Evolutionary conservation across 176 grass and related monocot genomes (phyloP).

Genomic region (Puccinellia tenuiflora): DNA sequence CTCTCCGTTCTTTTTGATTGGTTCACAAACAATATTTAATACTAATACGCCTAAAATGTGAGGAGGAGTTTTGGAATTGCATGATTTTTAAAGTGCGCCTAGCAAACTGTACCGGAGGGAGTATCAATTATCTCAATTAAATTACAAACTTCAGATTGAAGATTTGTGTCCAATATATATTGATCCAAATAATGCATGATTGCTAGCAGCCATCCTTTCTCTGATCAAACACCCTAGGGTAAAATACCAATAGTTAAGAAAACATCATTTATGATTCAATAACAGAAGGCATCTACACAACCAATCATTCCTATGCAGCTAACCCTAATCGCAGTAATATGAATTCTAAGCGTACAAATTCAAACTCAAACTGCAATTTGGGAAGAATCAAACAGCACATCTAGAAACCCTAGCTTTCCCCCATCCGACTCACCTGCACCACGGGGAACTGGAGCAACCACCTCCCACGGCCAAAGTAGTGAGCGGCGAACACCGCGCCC

Average conservation of each 20-base stretch:
- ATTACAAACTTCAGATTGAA: not conserved
- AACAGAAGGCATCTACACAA: not conserved
- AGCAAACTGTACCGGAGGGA: too few relatives aligned
- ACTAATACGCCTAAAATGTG: too few relatives aligned
- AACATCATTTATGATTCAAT: not conserved
- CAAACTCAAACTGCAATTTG: not conserved
- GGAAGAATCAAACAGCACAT: not conserved
- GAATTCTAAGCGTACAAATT: not conserved
- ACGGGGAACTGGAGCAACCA: conserved; percentile 55
- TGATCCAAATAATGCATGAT: not conserved
- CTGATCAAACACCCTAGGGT: not conserved
- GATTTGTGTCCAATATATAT: not conserved
- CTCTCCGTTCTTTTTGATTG: too few relatives aligned
- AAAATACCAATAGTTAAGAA: not conserved
- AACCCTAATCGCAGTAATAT: not conserved
- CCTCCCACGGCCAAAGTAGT: conserved; percentile 41
- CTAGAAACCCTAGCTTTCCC: conserved; percentile 30
- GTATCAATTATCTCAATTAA: not conserved
- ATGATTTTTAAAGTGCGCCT: too few relatives aligned
- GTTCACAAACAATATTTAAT: too few relatives aligned
- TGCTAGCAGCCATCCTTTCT: not conserved
- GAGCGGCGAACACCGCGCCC: conserved; percentile 35
- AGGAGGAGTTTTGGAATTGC: too few relatives aligned
- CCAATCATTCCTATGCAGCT: not conserved
- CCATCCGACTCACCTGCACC: conserved; percentile 43